Base-by-base conservation (phyloP, 352 stramenopile species). In the Globisporangium cylindrosporum region DNA sequence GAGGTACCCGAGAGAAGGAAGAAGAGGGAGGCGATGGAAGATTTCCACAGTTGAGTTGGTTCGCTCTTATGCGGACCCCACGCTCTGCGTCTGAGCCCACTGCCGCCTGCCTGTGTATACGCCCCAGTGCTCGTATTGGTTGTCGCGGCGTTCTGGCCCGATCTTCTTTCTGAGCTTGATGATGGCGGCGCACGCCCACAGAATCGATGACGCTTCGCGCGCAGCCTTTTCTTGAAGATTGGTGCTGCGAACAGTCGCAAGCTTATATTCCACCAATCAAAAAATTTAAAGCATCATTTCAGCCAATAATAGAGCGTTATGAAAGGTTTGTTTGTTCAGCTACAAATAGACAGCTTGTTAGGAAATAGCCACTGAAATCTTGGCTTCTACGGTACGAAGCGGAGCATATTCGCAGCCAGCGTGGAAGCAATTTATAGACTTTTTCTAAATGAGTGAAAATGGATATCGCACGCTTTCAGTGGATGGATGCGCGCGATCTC, bases 181-280 rank as follows among this genome's bases (percentile, higher is more conserved):
- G 43, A 51, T 22, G 43, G 43, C 7, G 15, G 15, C 43, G 43
- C 18, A 51, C 6, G 43, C 18, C 20, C 6, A 10, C 43, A 51
- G 6, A 51, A 51, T 22, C 43, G 43, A 27, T 64, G 38, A 41
- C 58, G 34, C n/a, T 63, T 63, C 58, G 58, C 58, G 20, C 22
- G 14, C 43, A 22, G n/a, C 22, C 6, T 56, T 15, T 56, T 54
- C 20, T 14, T 15, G 2, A 8, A 25, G 18, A 9, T 24, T 15
- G 6, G 43, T 51, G 43, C 22, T 58, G 24, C 41, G 36, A 63
- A 38, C 36, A 9, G 58, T 54, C 36, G 6, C 58, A 63, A 32
- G 12, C 14, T 0, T 4, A 41, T 27, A 41, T 64, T 54, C 24
- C 18, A 0, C 59, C 59, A 64, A 64, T 64, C 24, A 55, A 3